A percentile compares a stretch with the other conserved stretches of the same genome.
phyloP scores from a whole-genome alignment of 2,329 filamentous ascomycete species.

The Ramularia endophylla region DNA sequence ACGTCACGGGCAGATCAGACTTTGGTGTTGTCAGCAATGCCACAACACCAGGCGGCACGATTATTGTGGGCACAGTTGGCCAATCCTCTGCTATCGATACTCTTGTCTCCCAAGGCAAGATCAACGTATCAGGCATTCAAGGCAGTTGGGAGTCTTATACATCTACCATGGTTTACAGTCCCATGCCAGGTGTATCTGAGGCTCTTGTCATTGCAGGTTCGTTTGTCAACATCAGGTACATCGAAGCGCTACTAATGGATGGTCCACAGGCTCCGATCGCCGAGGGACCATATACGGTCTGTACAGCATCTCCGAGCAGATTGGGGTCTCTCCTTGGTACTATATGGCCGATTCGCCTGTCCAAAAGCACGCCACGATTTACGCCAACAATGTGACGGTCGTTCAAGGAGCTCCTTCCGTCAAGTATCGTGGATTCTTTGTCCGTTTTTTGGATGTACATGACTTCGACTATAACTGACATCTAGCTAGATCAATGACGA shows the following conservation, averaged over 20 bases:
- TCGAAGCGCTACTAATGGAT: background rate
- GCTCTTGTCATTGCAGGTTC: slow-evolving; percentile 60
- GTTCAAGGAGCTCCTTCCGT: slow-evolving; percentile 56
- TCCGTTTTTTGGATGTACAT: background rate
- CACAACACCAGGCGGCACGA: slow-evolving; percentile 36
- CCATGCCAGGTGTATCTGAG: slow-evolving; percentile 49
- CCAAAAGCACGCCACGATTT: slow-evolving; percentile 49
- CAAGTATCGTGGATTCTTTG: slow-evolving; percentile 63
- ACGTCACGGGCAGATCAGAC: slow-evolving; percentile 35
- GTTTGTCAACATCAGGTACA: slow-evolving; percentile 1
- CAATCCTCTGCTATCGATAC: slow-evolving; percentile 57
- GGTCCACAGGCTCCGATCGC: slow-evolving; percentile 50
- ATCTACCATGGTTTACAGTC: slow-evolving; percentile 53
- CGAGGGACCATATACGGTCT: slow-evolving; percentile 64
- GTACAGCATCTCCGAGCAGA: slow-evolving; percentile 67
- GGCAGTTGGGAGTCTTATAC: slow-evolving; percentile 67
- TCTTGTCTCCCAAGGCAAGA: slow-evolving; percentile 49
- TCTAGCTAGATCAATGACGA: slow-evolving; percentile 55
- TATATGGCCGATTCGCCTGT: slow-evolving; percentile 60
- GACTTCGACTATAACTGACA: too few species aligned
- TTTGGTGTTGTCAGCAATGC: slow-evolving; percentile 28
- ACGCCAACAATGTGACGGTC: slow-evolving; percentile 49
- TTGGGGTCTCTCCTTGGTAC: slow-evolving; percentile 66
- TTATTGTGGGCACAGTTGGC: slow-evolving; percentile 64
- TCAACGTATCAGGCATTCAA: slow-evolving; percentile 53